Evolutionary conservation across 2,329 filamentous ascomycete species (phyloP).

Genomic region (Aspergillus persii): DNA sequence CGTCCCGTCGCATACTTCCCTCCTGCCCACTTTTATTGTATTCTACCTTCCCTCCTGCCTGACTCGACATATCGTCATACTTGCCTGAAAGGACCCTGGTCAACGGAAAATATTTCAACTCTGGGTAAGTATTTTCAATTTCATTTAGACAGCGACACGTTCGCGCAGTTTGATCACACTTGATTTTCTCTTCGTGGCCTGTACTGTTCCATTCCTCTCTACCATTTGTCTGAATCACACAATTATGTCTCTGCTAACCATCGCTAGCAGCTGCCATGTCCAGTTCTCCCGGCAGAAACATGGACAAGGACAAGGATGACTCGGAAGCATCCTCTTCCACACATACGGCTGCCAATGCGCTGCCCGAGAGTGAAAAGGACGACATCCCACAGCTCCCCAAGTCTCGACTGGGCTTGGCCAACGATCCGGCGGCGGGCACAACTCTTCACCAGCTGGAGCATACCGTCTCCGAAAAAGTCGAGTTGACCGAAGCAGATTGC

Average conservation of each 20-base stretch:
- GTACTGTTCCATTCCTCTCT: background rate
- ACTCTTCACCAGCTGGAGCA: conserved; percentile 28
- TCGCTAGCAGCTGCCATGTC: conserved; percentile 18
- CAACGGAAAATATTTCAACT: background rate
- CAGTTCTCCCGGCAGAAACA: conserved; percentile 14
- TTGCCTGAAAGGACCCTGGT: background rate
- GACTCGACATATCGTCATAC: background rate
- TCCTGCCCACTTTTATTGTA: background rate
- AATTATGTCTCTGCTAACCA: background rate
- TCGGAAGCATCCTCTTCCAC: conserved; percentile 35
- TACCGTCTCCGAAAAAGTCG: conserved; percentile 25
- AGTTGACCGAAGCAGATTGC: conserved; percentile 58
- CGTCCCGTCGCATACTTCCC: background rate
- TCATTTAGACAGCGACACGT: background rate
- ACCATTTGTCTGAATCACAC: background rate
- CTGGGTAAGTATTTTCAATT: background rate
- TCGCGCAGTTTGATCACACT: background rate
- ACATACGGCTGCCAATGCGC: conserved; percentile 26
- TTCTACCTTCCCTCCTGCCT: background rate
- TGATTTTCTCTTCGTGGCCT: background rate
- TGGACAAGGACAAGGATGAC: conserved; percentile 22
- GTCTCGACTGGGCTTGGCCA: conserved; percentile 12
- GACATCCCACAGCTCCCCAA: conserved; percentile 7
- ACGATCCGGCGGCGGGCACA: conserved; percentile 14
- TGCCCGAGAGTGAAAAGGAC: conserved; percentile 22